Base-by-base conservation (phyloP, 192 early-diverging fungal species). In the Coemansia brasiliensis region DNA sequence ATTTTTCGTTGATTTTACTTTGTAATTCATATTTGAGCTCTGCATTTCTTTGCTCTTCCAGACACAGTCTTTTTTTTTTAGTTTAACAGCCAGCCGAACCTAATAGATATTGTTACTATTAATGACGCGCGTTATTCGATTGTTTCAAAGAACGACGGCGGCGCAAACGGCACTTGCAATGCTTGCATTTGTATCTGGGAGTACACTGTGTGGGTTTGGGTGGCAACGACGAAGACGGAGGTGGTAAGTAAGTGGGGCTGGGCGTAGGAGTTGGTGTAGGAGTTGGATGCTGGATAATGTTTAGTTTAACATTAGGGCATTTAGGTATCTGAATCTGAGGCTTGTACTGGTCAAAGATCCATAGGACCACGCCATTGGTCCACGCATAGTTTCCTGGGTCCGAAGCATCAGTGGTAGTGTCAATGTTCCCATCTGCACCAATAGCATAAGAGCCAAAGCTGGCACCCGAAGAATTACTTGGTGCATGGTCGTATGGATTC, bases 291-390 rank as follows among this genome's bases (percentile, higher is more conserved):
- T 50, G 25, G 24, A 75, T 66, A 13, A 68, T 32, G 16, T 75
- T 69, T 16, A 75, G 65, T 62, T 61, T 55, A 46, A 75, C 63
- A 57, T 74, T 65, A 18, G 72, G 72, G 22, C 72, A 75, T 10
- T 51, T 57, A 9, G 72, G 72, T 24, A 61, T 69, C 38, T 54
- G 20, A 9, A 63, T 39, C 16, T 75, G 56, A 0, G 27, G 11
- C 42, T 61, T 65, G 50, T 69, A 75, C 54, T 49, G 49, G 32
- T 57, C 67, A 16, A 65, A 52, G 16, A 75, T 57, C 66, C 66
- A 75, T 26, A 75, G 38, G 16, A 63, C 52, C 42, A 75, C 59
- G 48, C 66, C 72, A 40, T 69, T 75, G 48, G 72, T 68, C 72
- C 72, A 69, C 6, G 67, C 63, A n/a, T 56, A 69, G 59, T 61